Evolutionary conservation across 1,139 yeast species (phyloP), one percentile per base, ranked within the genome.

Genomic region (Suhomyces yuchorum): DNA sequence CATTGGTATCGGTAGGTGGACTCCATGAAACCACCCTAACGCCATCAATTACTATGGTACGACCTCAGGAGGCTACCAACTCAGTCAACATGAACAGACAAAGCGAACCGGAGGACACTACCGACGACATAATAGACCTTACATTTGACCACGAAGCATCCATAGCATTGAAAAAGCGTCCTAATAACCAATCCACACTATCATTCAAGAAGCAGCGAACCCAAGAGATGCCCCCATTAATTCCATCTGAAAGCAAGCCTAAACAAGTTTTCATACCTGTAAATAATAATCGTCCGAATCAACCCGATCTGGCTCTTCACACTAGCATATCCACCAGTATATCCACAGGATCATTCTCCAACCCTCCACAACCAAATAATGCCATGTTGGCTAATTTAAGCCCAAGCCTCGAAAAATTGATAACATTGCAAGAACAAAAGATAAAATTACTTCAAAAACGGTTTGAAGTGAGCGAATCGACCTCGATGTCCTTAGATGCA

Each of bases 401-500:
- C 17, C 4, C 36, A 7, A 43, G 48, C 22, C 45, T 50, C 17
- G 45, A 43, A 5, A 30, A 43, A 5, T 44, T 56, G 14, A 35
- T 56, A 4, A 26, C 40, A 2, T 37, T 53, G 9, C 57, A 54
- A 28, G 57, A 56, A 15, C 34, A 47, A 37, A 55, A 55, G 37
- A 46, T 56, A 32, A 26, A 32, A 35, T 43, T 56, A 14, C 54
- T 46, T 33, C 51, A 55, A 8, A 53, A 56, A 15, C 42, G 54
- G n/a, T 52, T 52, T 24, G 35, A 38, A n/a, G 47, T 49, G 17
- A 44, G 49, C 40, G 62, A 56, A 35, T 58, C 62, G 8, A 58
- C 63, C 8, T 57, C 61, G 5, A 54, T 60, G 22, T 58, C 62
- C 6, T 46, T 57, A 4, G 64, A 60, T 39, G 57, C 60, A 18